Conservation (phyloP, 495 filamentous ascomycete genomes). For the Penicillium egyptiacum region DNA sequence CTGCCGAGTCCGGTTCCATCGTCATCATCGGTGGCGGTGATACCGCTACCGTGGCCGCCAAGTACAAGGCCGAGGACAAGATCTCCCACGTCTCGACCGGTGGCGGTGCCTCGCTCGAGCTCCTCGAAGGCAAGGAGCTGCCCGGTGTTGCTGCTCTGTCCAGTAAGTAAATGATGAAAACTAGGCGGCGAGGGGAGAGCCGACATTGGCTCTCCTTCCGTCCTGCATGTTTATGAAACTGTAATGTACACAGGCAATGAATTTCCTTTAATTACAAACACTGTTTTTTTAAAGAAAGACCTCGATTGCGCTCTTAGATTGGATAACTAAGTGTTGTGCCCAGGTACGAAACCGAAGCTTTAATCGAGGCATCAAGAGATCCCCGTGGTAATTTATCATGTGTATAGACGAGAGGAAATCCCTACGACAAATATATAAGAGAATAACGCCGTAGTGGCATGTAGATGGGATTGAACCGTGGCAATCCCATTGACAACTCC, state of each 20-base stretch:
- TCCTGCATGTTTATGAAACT: slow-evolving; percentile 29
- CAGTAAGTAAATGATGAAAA: slow-evolving; percentile 64
- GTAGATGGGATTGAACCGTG: background rate
- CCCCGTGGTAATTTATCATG: background rate
- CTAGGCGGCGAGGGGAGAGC: background rate
- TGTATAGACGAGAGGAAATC: background rate
- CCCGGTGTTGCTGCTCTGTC: slow-evolving; percentile 93
- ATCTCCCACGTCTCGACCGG: slow-evolving; percentile 97
- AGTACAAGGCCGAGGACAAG: slow-evolving; percentile 94
- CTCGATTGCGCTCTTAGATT: background rate
- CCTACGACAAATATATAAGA: background rate
- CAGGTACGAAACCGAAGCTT: slow-evolving; percentile 35
- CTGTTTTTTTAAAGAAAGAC: background rate
- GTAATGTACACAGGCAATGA: slow-evolving; percentile 34
- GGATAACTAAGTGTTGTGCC: slow-evolving; percentile 16
- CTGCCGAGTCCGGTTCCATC: slow-evolving; percentile 76
- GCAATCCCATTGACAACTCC: background rate
- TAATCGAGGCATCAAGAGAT: background rate
- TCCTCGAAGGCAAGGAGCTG: slow-evolving; percentile 95
- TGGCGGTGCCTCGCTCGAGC: slow-evolving; percentile 90
- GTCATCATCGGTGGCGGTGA: slow-evolving; percentile 99
- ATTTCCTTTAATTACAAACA: slow-evolving; percentile 17
- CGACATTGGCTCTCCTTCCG: background rate
- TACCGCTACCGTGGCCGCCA: slow-evolving; percentile 95
- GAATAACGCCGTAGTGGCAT: background rate